phyloP scores from a whole-genome alignment of 129 eudicot species.

The Centaurea solstitialis region DNA sequence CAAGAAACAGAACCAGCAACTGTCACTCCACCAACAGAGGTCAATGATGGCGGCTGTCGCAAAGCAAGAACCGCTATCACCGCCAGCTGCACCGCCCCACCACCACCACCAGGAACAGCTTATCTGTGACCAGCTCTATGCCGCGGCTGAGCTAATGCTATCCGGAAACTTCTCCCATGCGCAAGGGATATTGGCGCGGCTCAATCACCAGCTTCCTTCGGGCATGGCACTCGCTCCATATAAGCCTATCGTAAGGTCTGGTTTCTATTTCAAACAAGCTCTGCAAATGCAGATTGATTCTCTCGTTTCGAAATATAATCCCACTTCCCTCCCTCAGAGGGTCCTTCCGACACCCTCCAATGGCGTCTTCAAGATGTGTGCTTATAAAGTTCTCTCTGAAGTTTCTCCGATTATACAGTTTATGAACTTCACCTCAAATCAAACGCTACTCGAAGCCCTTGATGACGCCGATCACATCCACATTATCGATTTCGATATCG shows the following conservation, averaged over 20 bases:
- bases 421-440: conserved; percentile 65
- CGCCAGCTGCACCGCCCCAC: conserved; percentile 3
- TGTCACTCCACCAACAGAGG: conserved; percentile 27
- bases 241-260: conserved; percentile 64
- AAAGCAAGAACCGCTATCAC: conserved; percentile 17
- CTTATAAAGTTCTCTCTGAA: conserved; percentile 63
- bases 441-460: conserved; percentile 61
- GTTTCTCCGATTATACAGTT: conserved; percentile 64
- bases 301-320: conserved; percentile 11
- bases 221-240: conserved; percentile 17
- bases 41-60: conserved; percentile 31
- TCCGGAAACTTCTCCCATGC: conserved; percentile 73
- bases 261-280: conserved; percentile 61
- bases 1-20: conserved; percentile 9
- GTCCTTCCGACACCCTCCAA: conserved; percentile 34
- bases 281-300: conserved; percentile 34
- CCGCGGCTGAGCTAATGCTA: conserved; percentile 56
- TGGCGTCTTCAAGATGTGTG: conserved; percentile 64
- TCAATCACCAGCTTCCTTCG: conserved; percentile 74
- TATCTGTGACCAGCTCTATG: conserved; percentile 55
- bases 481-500: conserved; percentile 71
- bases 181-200: conserved; percentile 99
- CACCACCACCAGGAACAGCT: conserved; percentile 49
- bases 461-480: conserved; percentile 53
- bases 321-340: conserved; percentile 2